A percentile compares a stretch with the other conserved stretches of the same genome.
phyloP scores from a whole-genome alignment of 2,329 filamentous ascomycete species.

The Scolecobasidium constrictum region DNA sequence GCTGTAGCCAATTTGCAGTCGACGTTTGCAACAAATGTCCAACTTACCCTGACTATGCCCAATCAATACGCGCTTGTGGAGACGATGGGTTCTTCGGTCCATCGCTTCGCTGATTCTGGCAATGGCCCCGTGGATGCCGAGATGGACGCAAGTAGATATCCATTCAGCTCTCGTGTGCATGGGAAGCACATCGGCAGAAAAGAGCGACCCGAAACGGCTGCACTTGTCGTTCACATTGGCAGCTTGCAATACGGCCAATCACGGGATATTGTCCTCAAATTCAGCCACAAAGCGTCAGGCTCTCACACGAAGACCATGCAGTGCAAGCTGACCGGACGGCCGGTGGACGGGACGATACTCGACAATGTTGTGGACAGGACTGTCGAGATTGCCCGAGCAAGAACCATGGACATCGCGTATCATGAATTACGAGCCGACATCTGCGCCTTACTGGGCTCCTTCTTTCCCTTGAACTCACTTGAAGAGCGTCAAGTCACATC shows the following conservation, averaged over 20 bases:
- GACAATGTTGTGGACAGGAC: background rate
- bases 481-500: slow-evolving; percentile 24
- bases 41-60: slow-evolving; percentile 25
- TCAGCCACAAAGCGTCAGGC: background rate
- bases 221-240: slow-evolving; percentile 31
- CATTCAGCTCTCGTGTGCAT: too few species aligned
- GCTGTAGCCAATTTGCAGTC: slow-evolving; percentile 50
- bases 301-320: background rate
- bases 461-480: slow-evolving; percentile 29
- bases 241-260: slow-evolving; percentile 52
- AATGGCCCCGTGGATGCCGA: background rate
- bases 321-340: background rate
- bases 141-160: background rate
- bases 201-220: background rate
- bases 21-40: slow-evolving; percentile 42
- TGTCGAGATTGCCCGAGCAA: background rate
- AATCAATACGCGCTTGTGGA: slow-evolving; percentile 2
- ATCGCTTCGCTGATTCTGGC: background rate
- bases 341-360: background rate
- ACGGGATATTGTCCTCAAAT: slow-evolving; percentile 40
- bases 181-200: slow-evolving; percentile 1
- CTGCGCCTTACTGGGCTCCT: slow-evolving; percentile 37
- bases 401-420: slow-evolving; percentile 22
- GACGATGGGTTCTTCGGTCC: slow-evolving; percentile 2
- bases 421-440: slow-evolving; percentile 41